Evolutionary conservation across 2,329 filamentous ascomycete genomes (phyloP).

Genomic region (Ophiocordyceps camponoti-saundersi): DNA sequence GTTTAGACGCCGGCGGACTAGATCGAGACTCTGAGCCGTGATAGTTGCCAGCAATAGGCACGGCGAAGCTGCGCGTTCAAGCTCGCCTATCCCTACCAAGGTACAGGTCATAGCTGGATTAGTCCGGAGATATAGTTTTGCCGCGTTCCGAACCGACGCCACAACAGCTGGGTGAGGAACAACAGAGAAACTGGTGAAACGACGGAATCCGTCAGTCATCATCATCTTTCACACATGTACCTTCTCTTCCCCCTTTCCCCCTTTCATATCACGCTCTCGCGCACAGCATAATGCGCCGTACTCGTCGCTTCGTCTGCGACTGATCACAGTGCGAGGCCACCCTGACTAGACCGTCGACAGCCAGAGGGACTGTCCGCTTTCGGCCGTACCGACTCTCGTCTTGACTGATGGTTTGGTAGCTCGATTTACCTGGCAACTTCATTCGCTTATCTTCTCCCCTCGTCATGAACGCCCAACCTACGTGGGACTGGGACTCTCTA

Average conservation of each 20-base stretch:
- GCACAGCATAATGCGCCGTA: constrained; percentile 13
- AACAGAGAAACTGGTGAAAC: background rate
- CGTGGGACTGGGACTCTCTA: constrained; percentile 8
- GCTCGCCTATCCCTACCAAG: constrained; percentile 6
- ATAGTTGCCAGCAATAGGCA: constrained; percentile 14
- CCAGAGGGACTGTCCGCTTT: background rate
- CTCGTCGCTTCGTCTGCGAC: constrained; percentile 9
- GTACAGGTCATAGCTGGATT: constrained; percentile 1
- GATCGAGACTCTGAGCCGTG: constrained; percentile 11
- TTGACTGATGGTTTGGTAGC: background rate
- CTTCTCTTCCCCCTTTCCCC: background rate
- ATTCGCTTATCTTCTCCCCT: background rate
- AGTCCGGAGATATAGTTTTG: constrained; percentile 10
- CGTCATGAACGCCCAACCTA: constrained; percentile 10
- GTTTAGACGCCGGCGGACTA: background rate
- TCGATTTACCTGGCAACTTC: background rate
- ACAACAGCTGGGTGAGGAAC: background rate
- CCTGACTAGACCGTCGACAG: background rate
- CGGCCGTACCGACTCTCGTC: background rate
- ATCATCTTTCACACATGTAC: background rate
- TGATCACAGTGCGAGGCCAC: constrained; percentile 1
- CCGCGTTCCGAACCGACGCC: constrained; percentile 6
- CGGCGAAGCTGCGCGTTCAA: constrained; percentile 20
- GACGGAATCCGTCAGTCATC: background rate
- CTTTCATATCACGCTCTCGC: background rate